These are phyloP conservation scores for Saccharum spontaneum DNA, from an alignment of 176 grass and related monocot species.

Conservation along the genomic window DNA sequence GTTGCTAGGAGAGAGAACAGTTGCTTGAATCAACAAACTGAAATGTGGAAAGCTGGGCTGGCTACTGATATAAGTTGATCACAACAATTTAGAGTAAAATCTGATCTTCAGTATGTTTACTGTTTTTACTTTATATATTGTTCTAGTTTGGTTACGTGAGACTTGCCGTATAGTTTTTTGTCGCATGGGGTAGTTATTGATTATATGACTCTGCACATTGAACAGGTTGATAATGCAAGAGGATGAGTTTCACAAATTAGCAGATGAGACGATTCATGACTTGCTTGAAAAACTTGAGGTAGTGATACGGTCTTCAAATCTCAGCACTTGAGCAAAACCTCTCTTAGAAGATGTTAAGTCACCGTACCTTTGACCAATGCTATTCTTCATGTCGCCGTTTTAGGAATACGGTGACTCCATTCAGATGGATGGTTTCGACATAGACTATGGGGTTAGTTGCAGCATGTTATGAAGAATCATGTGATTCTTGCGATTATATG, in stretches of 20 bases:
- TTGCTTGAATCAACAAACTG: neutral
- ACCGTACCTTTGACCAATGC: slow-evolving; percentile 15
- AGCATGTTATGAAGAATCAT: slow-evolving; percentile 3
- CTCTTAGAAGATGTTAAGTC: neutral
- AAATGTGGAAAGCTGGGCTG: neutral
- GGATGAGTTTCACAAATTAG: slow-evolving; percentile 78
- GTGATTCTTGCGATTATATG: neutral
- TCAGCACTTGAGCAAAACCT: neutral
- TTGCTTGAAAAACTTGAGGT: slow-evolving; percentile 86
- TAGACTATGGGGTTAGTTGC: slow-evolving; percentile 84
- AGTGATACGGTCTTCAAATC: neutral
- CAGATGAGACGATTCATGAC: slow-evolving; percentile 76
- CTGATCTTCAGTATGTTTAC: neutral
- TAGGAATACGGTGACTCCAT: slow-evolving; percentile 87
- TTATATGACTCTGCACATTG: neutral
- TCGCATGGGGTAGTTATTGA: neutral
- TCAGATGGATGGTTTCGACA: slow-evolving; percentile 79
- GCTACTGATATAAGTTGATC: neutral
- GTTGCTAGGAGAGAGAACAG: neutral
- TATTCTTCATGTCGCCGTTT: neutral
- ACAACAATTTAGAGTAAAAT: neutral
- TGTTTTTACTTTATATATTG: neutral
- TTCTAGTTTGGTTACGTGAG: neutral
- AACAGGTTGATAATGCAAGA: slow-evolving; percentile 68
- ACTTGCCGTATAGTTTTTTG: neutral